A percentile compares a stretch with the other conserved stretches of the same genome.
These are phyloP conservation scores for Sodiomyces alkalinus DNA, from an alignment of 2,329 filamentous ascomycete genomes.

Conservation along the genomic window DNA sequence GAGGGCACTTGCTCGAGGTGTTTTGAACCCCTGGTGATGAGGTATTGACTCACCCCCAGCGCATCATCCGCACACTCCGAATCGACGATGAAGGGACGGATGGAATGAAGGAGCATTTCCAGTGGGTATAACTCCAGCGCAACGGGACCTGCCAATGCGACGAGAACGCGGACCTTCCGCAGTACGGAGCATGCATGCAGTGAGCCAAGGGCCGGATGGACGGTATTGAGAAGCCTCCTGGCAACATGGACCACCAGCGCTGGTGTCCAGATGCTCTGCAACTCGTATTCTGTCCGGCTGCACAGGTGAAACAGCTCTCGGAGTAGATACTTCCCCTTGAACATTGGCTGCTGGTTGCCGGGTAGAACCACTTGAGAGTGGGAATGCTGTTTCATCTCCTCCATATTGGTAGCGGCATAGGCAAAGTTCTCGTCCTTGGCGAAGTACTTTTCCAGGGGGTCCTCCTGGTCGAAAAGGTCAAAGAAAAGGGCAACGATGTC, in stretches of 20 bases:
- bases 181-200: slow-evolving; percentile 77
- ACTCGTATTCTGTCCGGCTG: slow-evolving; percentile 50
- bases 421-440: slow-evolving; percentile 40
- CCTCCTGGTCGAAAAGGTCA: slow-evolving; percentile 63
- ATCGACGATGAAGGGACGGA: slow-evolving; percentile 66
- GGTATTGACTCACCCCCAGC: slow-evolving; percentile 72
- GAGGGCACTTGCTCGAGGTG: slow-evolving; percentile 53
- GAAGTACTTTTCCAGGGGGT: slow-evolving; percentile 54
- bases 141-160: slow-evolving; percentile 59
- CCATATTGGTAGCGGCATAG: slow-evolving; percentile 48
- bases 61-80: slow-evolving; percentile 82
- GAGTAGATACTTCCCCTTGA: slow-evolving; percentile 62
- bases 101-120: slow-evolving; percentile 75
- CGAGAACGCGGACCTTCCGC: slow-evolving; percentile 67
- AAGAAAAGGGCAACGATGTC: slow-evolving; percentile 66
- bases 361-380: slow-evolving; percentile 52
- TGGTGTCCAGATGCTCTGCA: slow-evolving; percentile 57
- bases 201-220: slow-evolving; percentile 72
- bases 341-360: slow-evolving; percentile 73
- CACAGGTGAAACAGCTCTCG: slow-evolving; percentile 69
- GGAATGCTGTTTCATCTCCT: slow-evolving; percentile 53
- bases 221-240: slow-evolving; percentile 63
- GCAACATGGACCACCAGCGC: slow-evolving; percentile 59
- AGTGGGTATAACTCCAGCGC: slow-evolving; percentile 69
- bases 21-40: slow-evolving; percentile 51